These are phyloP conservation scores for Paraconiothyrium sp. DNA, from an alignment of 2,329 filamentous ascomycete genomes.

Conservation along the genomic window DNA sequence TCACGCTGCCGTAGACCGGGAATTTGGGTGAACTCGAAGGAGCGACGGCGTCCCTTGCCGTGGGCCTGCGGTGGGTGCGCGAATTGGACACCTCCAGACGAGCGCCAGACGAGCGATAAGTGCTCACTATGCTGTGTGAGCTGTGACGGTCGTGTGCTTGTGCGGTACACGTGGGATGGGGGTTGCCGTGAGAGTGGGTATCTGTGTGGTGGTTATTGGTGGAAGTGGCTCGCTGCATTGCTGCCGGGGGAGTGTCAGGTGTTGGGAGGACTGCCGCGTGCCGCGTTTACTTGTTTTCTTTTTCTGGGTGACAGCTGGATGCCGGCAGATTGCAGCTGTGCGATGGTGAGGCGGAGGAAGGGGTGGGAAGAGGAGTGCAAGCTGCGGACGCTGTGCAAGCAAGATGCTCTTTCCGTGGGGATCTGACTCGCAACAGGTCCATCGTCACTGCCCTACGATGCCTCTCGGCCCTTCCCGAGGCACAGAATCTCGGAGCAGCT, in stretches of 20 bases:
- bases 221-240: neutral
- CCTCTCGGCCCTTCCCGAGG: neutral
- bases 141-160: neutral
- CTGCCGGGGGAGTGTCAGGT: neutral
- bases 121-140: neutral
- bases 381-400: too few species aligned
- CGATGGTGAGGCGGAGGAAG: neutral
- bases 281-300: conserved; percentile 12
- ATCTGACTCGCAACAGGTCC: neutral
- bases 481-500: neutral
- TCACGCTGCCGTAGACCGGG: conserved; percentile 9
- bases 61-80: neutral
- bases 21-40: neutral
- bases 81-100: neutral
- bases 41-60: conserved; percentile 5
- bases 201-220: neutral
- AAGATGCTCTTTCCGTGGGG: conserved; percentile 3
- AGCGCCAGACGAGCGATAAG: neutral
- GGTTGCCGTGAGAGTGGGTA: conserved; percentile 2
- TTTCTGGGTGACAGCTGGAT: conserved; percentile 1
- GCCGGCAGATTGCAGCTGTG: neutral
- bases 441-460: neutral
- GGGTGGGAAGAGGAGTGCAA: too few species aligned
- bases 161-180: conserved; percentile 9
- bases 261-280: conserved; percentile 9